A percentile compares a stretch with the other conserved stretches of the same genome.
These are phyloP conservation scores for Hysterangium stoloniferum DNA, from an alignment of 768 basidiomycete species.

Conservation along the genomic window DNA sequence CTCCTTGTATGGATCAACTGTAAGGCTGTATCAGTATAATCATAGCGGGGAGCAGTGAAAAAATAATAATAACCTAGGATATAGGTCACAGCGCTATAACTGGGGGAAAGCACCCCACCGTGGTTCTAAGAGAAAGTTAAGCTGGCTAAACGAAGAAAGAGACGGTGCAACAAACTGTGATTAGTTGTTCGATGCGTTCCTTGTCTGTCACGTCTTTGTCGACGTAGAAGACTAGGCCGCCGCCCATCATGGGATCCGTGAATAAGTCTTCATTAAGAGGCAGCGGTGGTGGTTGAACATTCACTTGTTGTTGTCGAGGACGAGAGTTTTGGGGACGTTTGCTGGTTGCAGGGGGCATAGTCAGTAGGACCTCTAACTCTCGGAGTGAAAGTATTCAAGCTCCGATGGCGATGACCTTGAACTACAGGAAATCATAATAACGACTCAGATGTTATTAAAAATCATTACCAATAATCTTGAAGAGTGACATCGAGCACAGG, in stretches of 20 bases:
- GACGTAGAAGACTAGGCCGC: slow-evolving; percentile 64
- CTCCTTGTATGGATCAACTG: slow-evolving; percentile 72
- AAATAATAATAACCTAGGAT: slow-evolving; percentile 61
- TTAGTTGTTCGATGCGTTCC: slow-evolving; percentile 51
- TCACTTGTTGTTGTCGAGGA: background rate
- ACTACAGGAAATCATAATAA: no score
- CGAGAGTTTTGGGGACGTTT: background rate
- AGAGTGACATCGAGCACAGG: no score
- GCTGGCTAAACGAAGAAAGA: background rate
- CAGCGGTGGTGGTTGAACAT: background rate
- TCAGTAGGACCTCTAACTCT: slow-evolving; percentile 10
- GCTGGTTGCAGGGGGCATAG: slow-evolving; percentile 12
- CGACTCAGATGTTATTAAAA: no score
- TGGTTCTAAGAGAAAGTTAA: slow-evolving; percentile 44
- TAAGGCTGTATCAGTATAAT: slow-evolving; percentile 2
- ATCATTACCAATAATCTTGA: no score
- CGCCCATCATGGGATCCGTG: slow-evolving; percentile 77
- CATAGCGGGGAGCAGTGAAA: no score
- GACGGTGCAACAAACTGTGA: slow-evolving; percentile 45
- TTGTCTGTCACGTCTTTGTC: slow-evolving; percentile 75
- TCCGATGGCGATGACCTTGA: no score
- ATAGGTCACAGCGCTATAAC: slow-evolving; percentile 73
- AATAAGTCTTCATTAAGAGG: slow-evolving; percentile 41
- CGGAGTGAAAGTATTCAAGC: background rate
- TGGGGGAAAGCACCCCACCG: slow-evolving; percentile 64